phyloP scores from a whole-genome alignment of 805 yeast genomes.

The Pichia membranifaciens region DNA sequence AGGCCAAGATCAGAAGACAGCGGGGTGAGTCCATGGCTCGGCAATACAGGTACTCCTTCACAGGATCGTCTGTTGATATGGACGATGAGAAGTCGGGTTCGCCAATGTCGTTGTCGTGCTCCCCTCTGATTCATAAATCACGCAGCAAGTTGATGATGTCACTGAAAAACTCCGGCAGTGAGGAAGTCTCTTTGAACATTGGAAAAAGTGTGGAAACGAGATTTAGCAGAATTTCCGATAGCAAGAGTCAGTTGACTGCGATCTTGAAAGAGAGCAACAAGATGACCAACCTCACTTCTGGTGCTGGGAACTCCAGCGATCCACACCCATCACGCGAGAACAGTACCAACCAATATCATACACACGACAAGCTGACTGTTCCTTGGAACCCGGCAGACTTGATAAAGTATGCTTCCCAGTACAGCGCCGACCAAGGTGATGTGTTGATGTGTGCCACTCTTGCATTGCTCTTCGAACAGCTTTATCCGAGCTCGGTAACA shows the following conservation, averaged over 20 bases:
- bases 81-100: slow-evolving; percentile 31
- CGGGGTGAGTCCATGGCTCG: background rate
- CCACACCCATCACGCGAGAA: no score
- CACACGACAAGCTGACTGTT: slow-evolving; percentile 15
- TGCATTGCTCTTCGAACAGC: slow-evolving; percentile 45
- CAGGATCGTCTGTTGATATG: slow-evolving; percentile 30
- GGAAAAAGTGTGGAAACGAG: slow-evolving; percentile 12
- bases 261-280: slow-evolving; percentile 18
- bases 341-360: slow-evolving; percentile 8
- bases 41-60: slow-evolving; percentile 27
- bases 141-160: slow-evolving; percentile 13
- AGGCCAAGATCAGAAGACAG: background rate
- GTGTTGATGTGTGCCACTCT: slow-evolving; percentile 53
- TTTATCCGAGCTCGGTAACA: slow-evolving; percentile 28
- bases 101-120: slow-evolving; percentile 17
- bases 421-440: slow-evolving; percentile 59
- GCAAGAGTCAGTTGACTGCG: slow-evolving; percentile 27
- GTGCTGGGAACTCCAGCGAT: no score
- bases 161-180: background rate
- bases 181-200: background rate
- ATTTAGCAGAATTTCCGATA: slow-evolving; percentile 20
- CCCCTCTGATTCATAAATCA: slow-evolving; percentile 12
- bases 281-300: no score
- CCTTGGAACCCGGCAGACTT: slow-evolving; percentile 58
- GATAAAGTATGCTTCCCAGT: slow-evolving; percentile 46